These are phyloP conservation scores for Cystobasidium ongulense DNA, from an alignment of 768 basidiomycete species.

Conservation along the genomic window DNA sequence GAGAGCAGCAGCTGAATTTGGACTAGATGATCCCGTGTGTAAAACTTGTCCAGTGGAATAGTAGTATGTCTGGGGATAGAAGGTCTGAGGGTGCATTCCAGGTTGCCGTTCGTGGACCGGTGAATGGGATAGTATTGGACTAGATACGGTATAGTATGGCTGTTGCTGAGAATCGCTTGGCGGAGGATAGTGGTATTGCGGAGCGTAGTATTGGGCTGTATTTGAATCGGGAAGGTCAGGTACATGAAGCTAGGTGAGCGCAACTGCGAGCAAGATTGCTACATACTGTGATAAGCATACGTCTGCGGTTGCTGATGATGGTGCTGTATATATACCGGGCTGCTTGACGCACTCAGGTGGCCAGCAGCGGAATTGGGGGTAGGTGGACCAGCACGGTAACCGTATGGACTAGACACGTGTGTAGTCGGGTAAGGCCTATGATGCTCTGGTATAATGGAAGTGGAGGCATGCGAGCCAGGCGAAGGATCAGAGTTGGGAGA, in stretches of 20 bases:
- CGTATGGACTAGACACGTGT: background rate
- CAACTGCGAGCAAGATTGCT: background rate
- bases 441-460: slow-evolving; percentile 18
- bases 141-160: background rate
- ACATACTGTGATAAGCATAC: slow-evolving; percentile 25
- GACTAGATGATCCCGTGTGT: slow-evolving; percentile 1
- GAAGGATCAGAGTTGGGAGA: slow-evolving; percentile 13
- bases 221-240: no score
- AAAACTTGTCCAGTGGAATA: background rate
- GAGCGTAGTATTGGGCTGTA: slow-evolving; percentile 20
- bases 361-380: background rate
- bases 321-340: slow-evolving; percentile 13
- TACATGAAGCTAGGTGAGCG: no score
- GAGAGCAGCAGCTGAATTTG: background rate
- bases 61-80: slow-evolving; percentile 14
- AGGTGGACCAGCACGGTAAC: background rate
- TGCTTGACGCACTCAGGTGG: slow-evolving; percentile 13
- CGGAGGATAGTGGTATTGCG: slow-evolving; percentile 27
- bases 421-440: background rate
- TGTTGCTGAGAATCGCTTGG: slow-evolving; percentile 5
- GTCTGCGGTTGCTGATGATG: slow-evolving; percentile 6
- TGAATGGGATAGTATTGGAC: background rate
- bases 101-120: background rate
- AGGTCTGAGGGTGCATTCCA: background rate
- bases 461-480: slow-evolving; percentile 17